Evolutionary conservation across 148 eudicot genomes (phyloP), one percentile per base, ranked within the genome.

Genomic region (Cornus florida): DNA sequence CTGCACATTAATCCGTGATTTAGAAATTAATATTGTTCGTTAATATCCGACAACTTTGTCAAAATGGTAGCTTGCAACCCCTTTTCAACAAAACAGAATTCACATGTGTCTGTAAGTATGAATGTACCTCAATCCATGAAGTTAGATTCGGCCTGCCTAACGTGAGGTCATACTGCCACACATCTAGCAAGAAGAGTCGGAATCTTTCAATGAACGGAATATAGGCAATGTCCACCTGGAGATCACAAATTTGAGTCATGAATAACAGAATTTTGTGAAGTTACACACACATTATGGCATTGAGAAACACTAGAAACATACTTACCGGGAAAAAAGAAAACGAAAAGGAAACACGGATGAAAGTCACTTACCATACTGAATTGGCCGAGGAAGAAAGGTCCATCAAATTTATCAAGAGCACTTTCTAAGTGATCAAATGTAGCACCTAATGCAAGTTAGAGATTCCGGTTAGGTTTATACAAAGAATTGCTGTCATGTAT

Each of bases 151-250:
- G 94, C 78, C 92, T 89, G 75, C 88, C 88, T 32, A 83, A 71
- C 32, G 86, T 82, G 28, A 91, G 53, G 70, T 91, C 92, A 87
- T 87, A 83, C 22, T 85, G 78, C 72, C 73, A 81, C 72, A 80
- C 77, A 39, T 86, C 91, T 31, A 71, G 73, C 13, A 84, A 39
- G 31, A 89, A 65, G 74, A 76, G 69, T 4, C 82, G 87, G 62
- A 79, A 80, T 81, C 94, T 83, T 77, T 88, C 91, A 72, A 91
- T 60, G 60, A 88, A 86, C 12, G 89, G 91, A 75, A 85, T 86
- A 78, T 79, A 88, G 10, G 78, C 91, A 80, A 73, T 68, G 79
- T 90, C 89, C 32, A 82, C 91, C 93, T 90, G 86, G 53, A 77
- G 6, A 53, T 71, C 69, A 56, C 60, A 79, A 75, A 62, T 62